Evolutionary conservation across 2,329 filamentous ascomycete genomes (phyloP), one percentile per base, ranked within the genome.

Genomic region (Paraphaeosphaeria minitans): DNA sequence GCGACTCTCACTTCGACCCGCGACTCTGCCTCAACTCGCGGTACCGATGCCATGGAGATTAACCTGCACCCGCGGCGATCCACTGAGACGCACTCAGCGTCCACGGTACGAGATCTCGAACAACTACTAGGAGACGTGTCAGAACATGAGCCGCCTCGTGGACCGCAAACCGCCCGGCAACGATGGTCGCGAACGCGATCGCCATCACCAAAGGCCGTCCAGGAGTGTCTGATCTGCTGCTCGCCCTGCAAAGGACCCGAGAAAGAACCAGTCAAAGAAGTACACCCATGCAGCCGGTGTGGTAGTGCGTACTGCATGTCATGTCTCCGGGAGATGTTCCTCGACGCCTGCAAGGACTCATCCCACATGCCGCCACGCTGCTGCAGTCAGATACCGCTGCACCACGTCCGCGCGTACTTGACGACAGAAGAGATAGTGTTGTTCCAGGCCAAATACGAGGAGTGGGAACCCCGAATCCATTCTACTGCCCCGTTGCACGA

Each of bases 401-500:
- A 79, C 24, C 64, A 77, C 29, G 75, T 75, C 4, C 66, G 71
- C 5, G 68, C 70, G 1, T 65, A 74, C 47, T 66, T 83, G 29
- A 72, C 73, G 0, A 14, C 65, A 5, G 70, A 73, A 5, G 77
- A 82, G 53, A 65, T 73, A 1, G 64, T 67, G 13, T 61, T 64
- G 2, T 85, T 70, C 64, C 68, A 77, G 48, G 61, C 64, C 10
- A 82, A 79, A 58, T 79, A 80, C 53, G 81, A 84, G 47, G 81
- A 84, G 65, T 81, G 79, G 75, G 70, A 37, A 81, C 81, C 2
- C 62, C 69, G 3, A 71, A 80, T 27, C 80, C 80, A 8, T 65
- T 80, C 7, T 85, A 84, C 63, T 85, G 83, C 58, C 82, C 83
- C 4, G 64, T 79, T 9, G 75, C 77, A 10, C 76, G 69, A 9